phyloP scores from a whole-genome alignment of 352 stramenopile species.

The Vaucheria bursata region DNA sequence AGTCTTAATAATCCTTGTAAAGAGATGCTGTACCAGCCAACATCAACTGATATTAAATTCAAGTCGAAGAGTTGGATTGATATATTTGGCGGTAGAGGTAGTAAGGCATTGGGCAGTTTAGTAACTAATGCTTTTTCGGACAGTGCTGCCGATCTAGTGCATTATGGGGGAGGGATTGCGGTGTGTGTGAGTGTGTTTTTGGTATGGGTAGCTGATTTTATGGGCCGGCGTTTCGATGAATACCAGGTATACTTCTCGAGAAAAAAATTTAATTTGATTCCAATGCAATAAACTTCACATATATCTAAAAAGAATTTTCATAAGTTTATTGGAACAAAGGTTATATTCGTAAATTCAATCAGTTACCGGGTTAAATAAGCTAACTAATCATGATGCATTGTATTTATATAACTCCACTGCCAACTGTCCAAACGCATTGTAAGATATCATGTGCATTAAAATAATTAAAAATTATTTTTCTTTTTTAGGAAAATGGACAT shows the following conservation, averaged over 20 bases:
- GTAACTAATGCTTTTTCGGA: constrained; percentile 69
- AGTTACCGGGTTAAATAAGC: too few relatives aligned
- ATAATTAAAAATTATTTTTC: too few relatives aligned
- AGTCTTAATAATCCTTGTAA: constrained; percentile 76
- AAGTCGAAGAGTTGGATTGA: constrained; percentile 76
- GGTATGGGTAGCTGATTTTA: constrained; percentile 37
- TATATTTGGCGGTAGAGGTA: constrained; percentile 67
- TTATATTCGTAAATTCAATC: too few relatives aligned
- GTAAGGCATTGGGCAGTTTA: constrained; percentile 65
- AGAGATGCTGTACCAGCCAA: constrained; percentile 74
- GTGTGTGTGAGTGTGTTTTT: constrained; percentile 24
- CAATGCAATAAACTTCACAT: too few relatives aligned
- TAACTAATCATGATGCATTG: too few relatives aligned
- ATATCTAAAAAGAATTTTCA: too few relatives aligned
- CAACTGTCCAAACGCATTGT: too few relatives aligned
- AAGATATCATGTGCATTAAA: too few relatives aligned
- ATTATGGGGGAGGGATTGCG: constrained; percentile 29
- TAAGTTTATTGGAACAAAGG: too few relatives aligned
- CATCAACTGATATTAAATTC: constrained; percentile 64
- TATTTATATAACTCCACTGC: too few relatives aligned
- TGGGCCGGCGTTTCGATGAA: constrained; percentile 43
- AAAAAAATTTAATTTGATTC: neutral
- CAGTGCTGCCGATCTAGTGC: constrained; percentile 25
- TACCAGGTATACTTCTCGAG: neutral
- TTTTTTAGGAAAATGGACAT: too few relatives aligned